A percentile compares a stretch with the other conserved stretches of the same genome.
Conservation (phyloP, 495 filamentous ascomycete species). For the Neurospora sp. region DNA sequence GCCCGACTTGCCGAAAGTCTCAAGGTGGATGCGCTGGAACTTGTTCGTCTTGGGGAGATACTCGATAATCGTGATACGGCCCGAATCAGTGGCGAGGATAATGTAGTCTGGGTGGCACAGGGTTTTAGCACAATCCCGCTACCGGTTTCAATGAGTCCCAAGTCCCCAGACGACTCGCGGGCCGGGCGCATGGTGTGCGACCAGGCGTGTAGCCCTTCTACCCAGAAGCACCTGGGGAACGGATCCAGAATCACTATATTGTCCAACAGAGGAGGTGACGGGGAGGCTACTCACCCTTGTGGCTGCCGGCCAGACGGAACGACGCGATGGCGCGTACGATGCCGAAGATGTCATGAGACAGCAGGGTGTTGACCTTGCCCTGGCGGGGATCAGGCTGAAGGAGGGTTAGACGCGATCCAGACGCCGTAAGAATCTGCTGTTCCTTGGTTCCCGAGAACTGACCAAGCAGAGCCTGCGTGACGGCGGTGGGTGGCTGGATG, state of each 20-base stretch:
- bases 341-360: constrained; percentile 89
- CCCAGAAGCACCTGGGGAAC: constrained; percentile 36
- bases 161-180: constrained; percentile 7
- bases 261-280: constrained; percentile 36
- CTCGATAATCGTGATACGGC: constrained; percentile 87
- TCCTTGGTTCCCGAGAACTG: constrained; percentile 92
- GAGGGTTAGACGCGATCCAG: constrained; percentile 79
- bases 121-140: constrained; percentile 49
- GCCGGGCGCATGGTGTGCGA: constrained; percentile 14
- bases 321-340: constrained; percentile 82
- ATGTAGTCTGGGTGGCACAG: constrained; percentile 69
- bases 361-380: constrained; percentile 73
- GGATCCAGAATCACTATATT: constrained; percentile 91
- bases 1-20: constrained; percentile 98
- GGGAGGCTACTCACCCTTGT: constrained; percentile 71
- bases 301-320: constrained; percentile 85
- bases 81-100: constrained; percentile 89
- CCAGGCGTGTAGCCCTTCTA: neutral
- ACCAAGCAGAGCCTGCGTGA: constrained; percentile 83
- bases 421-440: constrained; percentile 92
- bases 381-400: constrained; percentile 75
- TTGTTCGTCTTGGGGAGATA: constrained; percentile 79
- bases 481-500: constrained; percentile 77
- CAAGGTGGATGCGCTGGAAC: constrained; percentile 82
- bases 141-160: constrained; percentile 6